Conservation (phyloP, 1,284 basidiomycete genomes). For the Ceratobasidium sp. region DNA sequence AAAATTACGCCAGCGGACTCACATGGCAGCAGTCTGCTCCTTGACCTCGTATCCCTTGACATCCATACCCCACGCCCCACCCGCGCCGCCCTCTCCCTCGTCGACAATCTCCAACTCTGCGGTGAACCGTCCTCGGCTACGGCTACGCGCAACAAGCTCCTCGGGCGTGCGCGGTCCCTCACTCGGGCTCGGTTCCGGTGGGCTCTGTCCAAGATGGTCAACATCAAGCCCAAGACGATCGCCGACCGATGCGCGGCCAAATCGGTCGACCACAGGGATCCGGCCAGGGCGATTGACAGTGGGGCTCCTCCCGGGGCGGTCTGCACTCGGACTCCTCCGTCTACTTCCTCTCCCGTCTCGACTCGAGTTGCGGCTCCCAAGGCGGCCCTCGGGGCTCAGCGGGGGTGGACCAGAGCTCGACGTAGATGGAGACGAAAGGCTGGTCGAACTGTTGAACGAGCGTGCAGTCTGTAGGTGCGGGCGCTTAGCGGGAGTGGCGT, state of each 20-base stretch:
- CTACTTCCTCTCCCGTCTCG: slow-evolving; percentile 1
- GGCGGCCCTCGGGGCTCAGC: slow-evolving; percentile 19
- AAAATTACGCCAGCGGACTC: neutral
- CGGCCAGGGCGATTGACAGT: neutral
- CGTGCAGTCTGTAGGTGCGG: slow-evolving; percentile 13
- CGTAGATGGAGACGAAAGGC: neutral
- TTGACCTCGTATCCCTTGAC: slow-evolving; percentile 3
- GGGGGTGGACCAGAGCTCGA: slow-evolving; percentile 27
- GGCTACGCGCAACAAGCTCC: slow-evolving; percentile 27
- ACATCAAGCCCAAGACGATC: slow-evolving; percentile 7
- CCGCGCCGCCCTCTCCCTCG: neutral
- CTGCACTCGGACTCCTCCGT: neutral
- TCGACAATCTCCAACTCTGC: slow-evolving; percentile 21
- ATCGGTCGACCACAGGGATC: neutral
- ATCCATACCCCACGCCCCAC: neutral
- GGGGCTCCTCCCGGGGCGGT: neutral
- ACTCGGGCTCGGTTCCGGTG: slow-evolving; percentile 19
- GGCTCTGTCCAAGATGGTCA: slow-evolving; percentile 14
- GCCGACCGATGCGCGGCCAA: neutral
- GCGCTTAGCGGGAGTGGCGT: neutral
- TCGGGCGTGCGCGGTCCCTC: slow-evolving; percentile 31
- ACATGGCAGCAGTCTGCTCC: neutral
- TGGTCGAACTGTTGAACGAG: slow-evolving; percentile 15
- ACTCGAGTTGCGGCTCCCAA: slow-evolving; percentile 2
- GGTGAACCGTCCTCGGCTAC: slow-evolving; percentile 26